Percentiles rank a stretch among this genome's conserved stretches.
Evolutionary conservation across 2,329 filamentous ascomycete genomes (phyloP).

Genomic region (Aspergillus intermedius): DNA sequence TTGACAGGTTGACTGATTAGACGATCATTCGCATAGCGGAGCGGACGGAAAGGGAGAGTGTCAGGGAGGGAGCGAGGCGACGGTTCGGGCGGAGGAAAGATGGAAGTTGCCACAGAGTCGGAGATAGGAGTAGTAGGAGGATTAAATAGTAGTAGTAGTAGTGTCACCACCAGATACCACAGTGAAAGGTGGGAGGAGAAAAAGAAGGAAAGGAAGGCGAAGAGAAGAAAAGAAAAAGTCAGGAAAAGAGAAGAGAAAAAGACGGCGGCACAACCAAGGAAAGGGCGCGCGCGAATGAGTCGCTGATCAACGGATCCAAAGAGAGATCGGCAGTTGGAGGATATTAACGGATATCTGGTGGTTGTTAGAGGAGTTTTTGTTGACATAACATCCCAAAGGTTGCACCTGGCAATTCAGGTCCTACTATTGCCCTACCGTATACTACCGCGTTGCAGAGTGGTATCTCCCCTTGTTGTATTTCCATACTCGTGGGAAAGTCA

Average conservation of each 20-base stretch:
- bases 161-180: too few relatives aligned
- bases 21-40: neutral
- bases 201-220: constrained; percentile 2
- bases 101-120: neutral
- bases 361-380: too few relatives aligned
- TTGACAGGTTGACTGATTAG: neutral
- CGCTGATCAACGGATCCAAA: too few relatives aligned
- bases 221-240: constrained; percentile 1
- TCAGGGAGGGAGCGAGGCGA: neutral
- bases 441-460: too few relatives aligned
- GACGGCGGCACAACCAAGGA: constrained; percentile 4
- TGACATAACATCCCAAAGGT: too few relatives aligned
- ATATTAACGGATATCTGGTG: too few relatives aligned
- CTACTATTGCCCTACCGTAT: too few relatives aligned
- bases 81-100: neutral
- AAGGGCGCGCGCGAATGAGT: neutral
- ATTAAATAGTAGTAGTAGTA: too few relatives aligned
- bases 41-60: constrained; percentile 2
- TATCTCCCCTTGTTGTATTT: too few relatives aligned
- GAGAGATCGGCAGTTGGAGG: neutral
- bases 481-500: neutral
- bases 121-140: neutral
- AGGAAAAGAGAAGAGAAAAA: constrained; percentile 2
- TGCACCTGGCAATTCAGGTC: too few relatives aligned
- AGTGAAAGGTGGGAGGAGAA: constrained; percentile 6